Evolutionary conservation across 176 grass and related monocot genomes (phyloP).

Genomic region (Lolium perenne): DNA sequence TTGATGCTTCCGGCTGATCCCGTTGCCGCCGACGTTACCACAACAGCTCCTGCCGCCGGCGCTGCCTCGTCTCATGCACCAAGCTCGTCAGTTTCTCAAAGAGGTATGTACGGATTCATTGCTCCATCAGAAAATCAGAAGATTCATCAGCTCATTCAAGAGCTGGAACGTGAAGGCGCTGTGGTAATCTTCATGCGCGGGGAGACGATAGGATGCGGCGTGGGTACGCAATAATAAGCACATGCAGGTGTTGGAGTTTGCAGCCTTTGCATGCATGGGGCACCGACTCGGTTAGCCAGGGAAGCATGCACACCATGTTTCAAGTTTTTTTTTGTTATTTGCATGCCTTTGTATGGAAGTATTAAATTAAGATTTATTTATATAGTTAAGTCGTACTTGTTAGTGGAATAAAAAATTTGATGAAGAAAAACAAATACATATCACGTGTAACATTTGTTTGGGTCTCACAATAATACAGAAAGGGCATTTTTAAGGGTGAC

Average conservation of each 20-base stretch:
- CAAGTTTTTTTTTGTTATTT: too few species aligned
- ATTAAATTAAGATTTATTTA: too few species aligned
- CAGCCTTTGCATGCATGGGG: not conserved
- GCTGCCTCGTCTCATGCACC: not conserved
- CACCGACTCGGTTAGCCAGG: not conserved
- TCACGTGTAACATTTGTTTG: too few species aligned
- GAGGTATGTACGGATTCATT: not conserved
- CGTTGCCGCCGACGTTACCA: not conserved
- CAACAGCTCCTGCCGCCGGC: not conserved
- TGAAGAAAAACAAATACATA: too few species aligned
- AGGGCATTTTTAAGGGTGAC: too few species aligned
- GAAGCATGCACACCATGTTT: too few species aligned
- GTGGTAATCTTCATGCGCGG: slow-evolving; percentile 13
- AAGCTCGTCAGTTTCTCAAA: too few species aligned
- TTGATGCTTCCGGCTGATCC: not conserved
- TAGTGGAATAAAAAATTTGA: too few species aligned
- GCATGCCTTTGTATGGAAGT: too few species aligned
- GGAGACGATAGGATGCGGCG: not conserved
- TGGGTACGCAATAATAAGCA: not conserved
- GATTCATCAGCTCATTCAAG: not conserved
- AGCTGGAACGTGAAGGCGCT: not conserved
- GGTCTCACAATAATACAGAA: too few species aligned
- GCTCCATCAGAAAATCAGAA: not conserved
- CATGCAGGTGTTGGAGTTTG: not conserved
- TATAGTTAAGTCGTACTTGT: too few species aligned